Evolutionary conservation across 192 early-diverging fungal species (phyloP).

Genomic region (Lunasporangiospora selenospora): DNA sequence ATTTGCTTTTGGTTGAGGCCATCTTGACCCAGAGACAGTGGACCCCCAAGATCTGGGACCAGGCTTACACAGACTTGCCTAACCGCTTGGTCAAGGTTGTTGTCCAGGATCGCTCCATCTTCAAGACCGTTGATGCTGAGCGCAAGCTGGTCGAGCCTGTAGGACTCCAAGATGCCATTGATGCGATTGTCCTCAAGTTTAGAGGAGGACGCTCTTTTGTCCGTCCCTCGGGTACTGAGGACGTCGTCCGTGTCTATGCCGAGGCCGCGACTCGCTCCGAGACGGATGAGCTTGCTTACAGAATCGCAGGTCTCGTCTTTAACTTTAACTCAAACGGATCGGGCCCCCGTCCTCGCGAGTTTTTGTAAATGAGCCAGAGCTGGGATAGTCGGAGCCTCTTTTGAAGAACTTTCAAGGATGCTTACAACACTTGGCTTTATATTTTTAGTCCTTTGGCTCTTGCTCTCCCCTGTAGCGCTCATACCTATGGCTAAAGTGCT

Average conservation of each 20-base stretch:
- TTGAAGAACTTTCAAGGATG: too few species aligned
- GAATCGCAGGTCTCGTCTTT: slow-evolving; percentile 91
- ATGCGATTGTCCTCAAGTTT: slow-evolving; percentile 84
- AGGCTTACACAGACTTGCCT: slow-evolving; percentile 93
- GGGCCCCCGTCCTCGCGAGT: slow-evolving; percentile 77
- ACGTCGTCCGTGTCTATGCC: slow-evolving; percentile 98
- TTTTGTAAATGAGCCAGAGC: slow-evolving; percentile 42
- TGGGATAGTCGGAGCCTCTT: too few species aligned
- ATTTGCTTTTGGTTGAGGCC: slow-evolving; percentile 94
- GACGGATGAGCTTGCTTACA: slow-evolving; percentile 86
- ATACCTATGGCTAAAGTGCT: too few species aligned
- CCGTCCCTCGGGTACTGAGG: slow-evolving; percentile 97
- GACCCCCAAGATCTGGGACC: slow-evolving; percentile 89
- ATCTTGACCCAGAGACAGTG: slow-evolving; percentile 86
- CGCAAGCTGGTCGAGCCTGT: slow-evolving; percentile 87
- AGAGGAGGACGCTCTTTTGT: slow-evolving; percentile 93
- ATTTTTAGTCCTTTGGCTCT: too few species aligned
- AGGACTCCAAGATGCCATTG: slow-evolving; percentile 87
- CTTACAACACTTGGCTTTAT: too few species aligned
- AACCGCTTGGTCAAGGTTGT: slow-evolving; percentile 97
- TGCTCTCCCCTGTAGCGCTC: too few species aligned
- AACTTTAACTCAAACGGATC: slow-evolving; percentile 88
- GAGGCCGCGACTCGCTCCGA: slow-evolving; percentile 94
- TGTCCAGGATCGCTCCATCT: slow-evolving; percentile 82
- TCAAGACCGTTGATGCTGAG: slow-evolving; percentile 98